These are phyloP conservation scores for Tilletia walkeri DNA, from an alignment of 1,284 basidiomycete species.

Conservation along the genomic window DNA sequence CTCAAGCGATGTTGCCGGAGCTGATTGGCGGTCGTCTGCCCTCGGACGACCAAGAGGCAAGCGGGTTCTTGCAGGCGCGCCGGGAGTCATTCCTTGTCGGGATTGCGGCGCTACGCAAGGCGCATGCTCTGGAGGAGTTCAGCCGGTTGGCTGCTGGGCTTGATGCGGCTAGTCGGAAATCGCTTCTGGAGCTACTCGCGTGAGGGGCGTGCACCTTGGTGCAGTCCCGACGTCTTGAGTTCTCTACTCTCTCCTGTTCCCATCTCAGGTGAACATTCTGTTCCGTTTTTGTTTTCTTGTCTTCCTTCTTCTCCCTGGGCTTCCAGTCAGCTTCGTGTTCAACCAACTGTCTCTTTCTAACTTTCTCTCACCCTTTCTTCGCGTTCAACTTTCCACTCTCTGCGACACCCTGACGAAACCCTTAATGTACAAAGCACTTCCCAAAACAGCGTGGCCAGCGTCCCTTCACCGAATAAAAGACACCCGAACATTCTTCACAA, in stretches of 20 bases:
- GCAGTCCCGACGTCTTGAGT: neutral
- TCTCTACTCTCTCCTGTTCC: too few species aligned
- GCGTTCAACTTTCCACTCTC: neutral
- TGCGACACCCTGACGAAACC: too few species aligned
- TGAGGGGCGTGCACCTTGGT: neutral
- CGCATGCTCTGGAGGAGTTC: slow-evolving; percentile 6
- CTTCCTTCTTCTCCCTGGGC: neutral
- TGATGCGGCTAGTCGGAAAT: neutral
- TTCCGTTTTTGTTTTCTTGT: neutral
- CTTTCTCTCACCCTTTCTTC: neutral
- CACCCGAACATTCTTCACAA: too few species aligned
- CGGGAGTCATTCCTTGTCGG: slow-evolving; percentile 11
- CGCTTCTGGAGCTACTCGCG: slow-evolving; percentile 7
- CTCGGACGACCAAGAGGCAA: slow-evolving; percentile 9
- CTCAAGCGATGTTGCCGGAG: neutral
- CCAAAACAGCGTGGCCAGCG: too few species aligned
- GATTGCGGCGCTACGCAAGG: slow-evolving; percentile 8
- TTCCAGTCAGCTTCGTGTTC: neutral
- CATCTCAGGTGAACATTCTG: neutral
- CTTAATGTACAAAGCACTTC: neutral
- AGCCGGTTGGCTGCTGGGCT: slow-evolving; percentile 12
- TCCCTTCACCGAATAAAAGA: too few species aligned
- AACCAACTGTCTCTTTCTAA: neutral
- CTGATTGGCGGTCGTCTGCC: neutral
- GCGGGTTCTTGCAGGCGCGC: slow-evolving; percentile 10